Evolutionary conservation across 371 early-diverging fungal species (phyloP).

Genomic region (Mortierella polycephala): DNA sequence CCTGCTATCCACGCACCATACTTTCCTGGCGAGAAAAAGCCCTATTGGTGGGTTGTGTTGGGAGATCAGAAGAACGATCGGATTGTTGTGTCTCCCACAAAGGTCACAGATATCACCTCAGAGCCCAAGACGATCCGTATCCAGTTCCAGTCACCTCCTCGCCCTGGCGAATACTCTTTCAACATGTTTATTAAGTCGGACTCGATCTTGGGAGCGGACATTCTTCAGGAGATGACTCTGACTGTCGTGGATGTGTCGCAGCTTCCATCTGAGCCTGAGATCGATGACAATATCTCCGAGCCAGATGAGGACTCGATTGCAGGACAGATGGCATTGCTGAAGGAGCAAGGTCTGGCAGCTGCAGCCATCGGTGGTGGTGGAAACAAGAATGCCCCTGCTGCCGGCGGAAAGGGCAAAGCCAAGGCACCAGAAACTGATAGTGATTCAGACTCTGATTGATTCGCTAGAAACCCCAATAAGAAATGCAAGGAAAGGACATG

Average conservation of each 20-base stretch:
- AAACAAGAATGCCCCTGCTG: conserved; percentile 25
- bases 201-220: conserved; percentile 86
- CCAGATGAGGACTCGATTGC: conserved; percentile 96
- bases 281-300: conserved; percentile 95
- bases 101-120: conserved; percentile 78
- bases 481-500: too few species aligned
- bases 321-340: conserved; percentile 89
- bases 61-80: conserved; percentile 87
- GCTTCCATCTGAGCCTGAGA: conserved; percentile 76
- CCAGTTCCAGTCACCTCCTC: conserved; percentile 95
- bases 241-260: conserved; percentile 74
- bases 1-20: conserved; percentile 75
- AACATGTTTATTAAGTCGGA: conserved; percentile 89
- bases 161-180: conserved; percentile 86
- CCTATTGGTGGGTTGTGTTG: conserved; percentile 94
- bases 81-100: conserved; percentile 81
- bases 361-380: conserved; percentile 67
- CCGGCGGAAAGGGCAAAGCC: conserved; percentile 40
- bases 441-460: conserved; percentile 35
- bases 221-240: conserved; percentile 79
- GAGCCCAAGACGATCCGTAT: conserved; percentile 77
- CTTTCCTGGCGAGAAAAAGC: conserved; percentile 78
- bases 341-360: conserved; percentile 75
- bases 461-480: too few species aligned
- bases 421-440: conserved; percentile 50